Conservation (phyloP, 805 yeast genomes). For the Candida andamanensis region DNA sequence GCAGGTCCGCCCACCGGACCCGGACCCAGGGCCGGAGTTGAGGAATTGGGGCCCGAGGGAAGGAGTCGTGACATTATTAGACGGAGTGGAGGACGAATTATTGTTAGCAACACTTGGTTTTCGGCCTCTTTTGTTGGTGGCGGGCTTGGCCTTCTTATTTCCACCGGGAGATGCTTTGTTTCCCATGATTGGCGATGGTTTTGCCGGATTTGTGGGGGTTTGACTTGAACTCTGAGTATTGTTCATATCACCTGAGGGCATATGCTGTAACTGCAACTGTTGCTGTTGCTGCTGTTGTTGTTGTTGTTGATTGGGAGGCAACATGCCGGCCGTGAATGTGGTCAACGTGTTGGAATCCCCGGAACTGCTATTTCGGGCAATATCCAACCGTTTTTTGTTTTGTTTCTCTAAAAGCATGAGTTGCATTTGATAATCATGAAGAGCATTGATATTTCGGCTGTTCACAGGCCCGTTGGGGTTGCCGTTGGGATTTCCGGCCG, state of each 20-base stretch:
- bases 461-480: slow-evolving; percentile 7
- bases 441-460: slow-evolving; percentile 45
- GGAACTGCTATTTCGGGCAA: slow-evolving; percentile 37
- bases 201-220: slow-evolving; percentile 20
- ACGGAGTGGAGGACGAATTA: slow-evolving; percentile 11
- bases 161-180: slow-evolving; percentile 32
- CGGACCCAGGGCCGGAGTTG: slow-evolving; percentile 40
- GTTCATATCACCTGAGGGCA: not conserved
- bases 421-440: slow-evolving; percentile 81
- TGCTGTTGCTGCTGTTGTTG: slow-evolving; percentile 7
- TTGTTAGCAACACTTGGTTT: slow-evolving; percentile 21
- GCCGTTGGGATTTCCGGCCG: slow-evolving; percentile 1
- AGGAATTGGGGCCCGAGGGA: slow-evolving; percentile 27
- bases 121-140: slow-evolving; percentile 26
- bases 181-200: slow-evolving; percentile 29
- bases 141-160: slow-evolving; percentile 26
- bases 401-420: slow-evolving; percentile 69
- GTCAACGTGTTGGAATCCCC: slow-evolving; percentile 13
- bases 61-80: slow-evolving; percentile 17
- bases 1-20: no score
- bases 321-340: slow-evolving; percentile 15
- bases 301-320: slow-evolving; percentile 20
- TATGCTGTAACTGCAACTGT: not conserved
- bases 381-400: slow-evolving; percentile 62
- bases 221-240: slow-evolving; percentile 8